These are phyloP conservation scores for Lentinula guzmanii DNA, from an alignment of 768 basidiomycete species.

Conservation along the genomic window DNA sequence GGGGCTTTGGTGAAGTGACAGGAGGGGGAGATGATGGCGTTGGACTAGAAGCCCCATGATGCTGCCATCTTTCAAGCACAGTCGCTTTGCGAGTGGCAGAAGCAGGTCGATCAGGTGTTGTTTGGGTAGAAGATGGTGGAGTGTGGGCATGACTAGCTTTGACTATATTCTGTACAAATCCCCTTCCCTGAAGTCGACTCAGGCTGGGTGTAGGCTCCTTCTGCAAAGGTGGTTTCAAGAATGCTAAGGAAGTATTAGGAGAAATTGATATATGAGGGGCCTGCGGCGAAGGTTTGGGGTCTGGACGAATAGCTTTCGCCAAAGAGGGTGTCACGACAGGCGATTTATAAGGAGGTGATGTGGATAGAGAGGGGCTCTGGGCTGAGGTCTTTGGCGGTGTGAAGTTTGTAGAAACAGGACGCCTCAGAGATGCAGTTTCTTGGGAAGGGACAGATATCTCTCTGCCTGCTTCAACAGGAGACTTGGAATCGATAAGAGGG, in stretches of 20 bases:
- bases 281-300: constrained; percentile 36
- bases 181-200: constrained; percentile 76
- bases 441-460: constrained; percentile 4
- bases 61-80: constrained; percentile 72
- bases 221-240: constrained; percentile 45
- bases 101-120: constrained; percentile 25
- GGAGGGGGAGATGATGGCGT: constrained; percentile 28
- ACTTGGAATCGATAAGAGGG: background rate
- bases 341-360: constrained; percentile 27
- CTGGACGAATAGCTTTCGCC: constrained; percentile 48
- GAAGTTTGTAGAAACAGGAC: constrained; percentile 8
- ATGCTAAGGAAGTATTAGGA: constrained; percentile 46
- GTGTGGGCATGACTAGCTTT: constrained; percentile 56
- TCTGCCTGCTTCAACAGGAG: background rate
- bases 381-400: constrained; percentile 9
- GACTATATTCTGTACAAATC: constrained; percentile 81
- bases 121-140: constrained; percentile 23
- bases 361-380: background rate
- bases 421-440: background rate
- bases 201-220: constrained; percentile 82
- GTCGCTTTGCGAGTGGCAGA: constrained; percentile 36
- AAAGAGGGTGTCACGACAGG: constrained; percentile 35
- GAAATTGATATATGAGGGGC: constrained; percentile 39
- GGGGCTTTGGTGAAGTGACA: constrained; percentile 27
- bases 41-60: constrained; percentile 21